Evolutionary conservation across 2,329 filamentous ascomycete species (phyloP), one percentile per base, ranked within the genome.

Genomic region (Cytospora schulzeri): DNA sequence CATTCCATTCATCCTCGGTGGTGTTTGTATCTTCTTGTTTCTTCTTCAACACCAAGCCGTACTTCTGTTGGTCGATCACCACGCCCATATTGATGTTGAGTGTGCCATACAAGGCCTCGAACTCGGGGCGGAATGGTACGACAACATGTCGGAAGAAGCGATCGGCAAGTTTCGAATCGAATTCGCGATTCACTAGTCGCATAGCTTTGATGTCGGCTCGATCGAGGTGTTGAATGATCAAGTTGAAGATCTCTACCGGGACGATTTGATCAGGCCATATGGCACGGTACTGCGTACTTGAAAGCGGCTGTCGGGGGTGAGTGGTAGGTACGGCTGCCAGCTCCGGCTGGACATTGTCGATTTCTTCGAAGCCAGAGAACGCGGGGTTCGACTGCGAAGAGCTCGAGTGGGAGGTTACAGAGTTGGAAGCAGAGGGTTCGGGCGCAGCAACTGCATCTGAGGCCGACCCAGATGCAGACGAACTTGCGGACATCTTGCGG

Each of bases 61-160:
- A 63, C 15, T n/a, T 61, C 22, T 53, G 65, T 11, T n/a, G 56
- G 38, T 64, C 68, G 14, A 52, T 29, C 1, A 48, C 14, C 57
- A 61, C 41, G 76, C 74, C 19, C 11, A 59, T 31, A n/a, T 61
- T 56, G 24, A 60, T n/a, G 33, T 78, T 76, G 24, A 82, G 74
- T 74, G 82, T 45, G 33, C 64, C 64, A 29, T 83, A 67, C 14
- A 64, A 17, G 1, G 63, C 56, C 22, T 67, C 66, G 28, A 91
- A 83, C 68, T 88, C 84, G 1, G 85, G 82, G 51, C 83, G 85
- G 76, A 91, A 91, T 1, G 86, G 85, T 2, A 89, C 84, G 7
- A 90, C 86, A 11, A 88, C 84, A 53, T 85, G 86, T 63, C 81
- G 79, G 72, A 89, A 91, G 54, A 89, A 80, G 50, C 80, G 53